A percentile compares a stretch with the other conserved stretches of the same genome.
Conservation (phyloP, 192 early-diverging fungal genomes). For the Backusella parvicylindrica region DNA sequence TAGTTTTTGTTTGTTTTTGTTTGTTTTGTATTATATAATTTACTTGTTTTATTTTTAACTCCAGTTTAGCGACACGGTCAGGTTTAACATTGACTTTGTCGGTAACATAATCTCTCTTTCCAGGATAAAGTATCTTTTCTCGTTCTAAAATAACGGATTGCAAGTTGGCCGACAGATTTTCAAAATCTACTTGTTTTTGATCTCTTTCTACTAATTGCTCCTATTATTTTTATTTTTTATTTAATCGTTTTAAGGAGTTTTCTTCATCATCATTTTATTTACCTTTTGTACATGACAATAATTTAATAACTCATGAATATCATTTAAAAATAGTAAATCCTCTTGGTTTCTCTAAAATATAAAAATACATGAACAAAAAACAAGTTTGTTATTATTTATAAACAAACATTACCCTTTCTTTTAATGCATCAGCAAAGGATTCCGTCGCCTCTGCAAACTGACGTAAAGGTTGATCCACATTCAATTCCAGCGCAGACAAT, state of each 20-base stretch:
- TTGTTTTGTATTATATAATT: neutral
- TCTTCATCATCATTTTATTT: neutral
- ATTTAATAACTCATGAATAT: slow-evolving; percentile 81
- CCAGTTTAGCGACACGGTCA: slow-evolving; percentile 74
- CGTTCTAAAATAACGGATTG: slow-evolving; percentile 68
- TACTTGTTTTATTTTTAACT: slow-evolving; percentile 69
- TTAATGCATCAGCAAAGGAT: slow-evolving; percentile 61
- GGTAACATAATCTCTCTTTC: slow-evolving; percentile 69
- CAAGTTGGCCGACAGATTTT: slow-evolving; percentile 79
- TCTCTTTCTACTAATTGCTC: slow-evolving; percentile 77
- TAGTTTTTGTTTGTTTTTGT: neutral
- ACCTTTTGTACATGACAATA: slow-evolving; percentile 78
- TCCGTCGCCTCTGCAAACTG: slow-evolving; percentile 76
- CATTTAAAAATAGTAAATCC: slow-evolving; percentile 69
- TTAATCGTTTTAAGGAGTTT: neutral
- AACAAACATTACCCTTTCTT: slow-evolving; percentile 72
- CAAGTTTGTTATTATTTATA: no score
- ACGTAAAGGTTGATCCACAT: slow-evolving; percentile 73
- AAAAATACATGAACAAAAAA: neutral
- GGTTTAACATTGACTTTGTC: slow-evolving; percentile 85
- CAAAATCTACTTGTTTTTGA: slow-evolving; percentile 95
- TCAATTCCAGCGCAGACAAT: slow-evolving; percentile 81
- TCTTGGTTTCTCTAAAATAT: slow-evolving; percentile 47
- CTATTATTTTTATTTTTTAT: slow-evolving; percentile 20
- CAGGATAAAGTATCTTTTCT: slow-evolving; percentile 63